These are phyloP conservation scores for Beverwykella pulmonaria DNA, from an alignment of 495 filamentous ascomycete genomes.

Conservation along the genomic window DNA sequence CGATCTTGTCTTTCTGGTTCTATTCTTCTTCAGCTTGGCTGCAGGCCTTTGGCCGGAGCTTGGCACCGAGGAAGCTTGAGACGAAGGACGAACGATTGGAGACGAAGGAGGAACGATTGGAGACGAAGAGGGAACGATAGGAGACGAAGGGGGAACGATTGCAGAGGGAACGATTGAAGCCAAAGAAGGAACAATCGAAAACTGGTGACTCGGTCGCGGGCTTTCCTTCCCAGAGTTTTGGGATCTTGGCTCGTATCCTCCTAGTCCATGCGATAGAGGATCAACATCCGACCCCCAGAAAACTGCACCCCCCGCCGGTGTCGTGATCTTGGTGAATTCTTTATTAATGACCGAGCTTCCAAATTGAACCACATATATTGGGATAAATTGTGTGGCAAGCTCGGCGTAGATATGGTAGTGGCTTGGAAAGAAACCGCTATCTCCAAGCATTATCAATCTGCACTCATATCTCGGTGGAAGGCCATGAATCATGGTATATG, in stretches of 20 bases:
- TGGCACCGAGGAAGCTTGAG: conserved; percentile 6
- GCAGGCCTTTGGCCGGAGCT: conserved; percentile 3
- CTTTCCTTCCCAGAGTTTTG: neutral
- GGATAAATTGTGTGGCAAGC: neutral
- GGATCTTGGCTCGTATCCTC: conserved; percentile 3
- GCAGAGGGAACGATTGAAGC: too few relatives aligned
- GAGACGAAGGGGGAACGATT: too few relatives aligned
- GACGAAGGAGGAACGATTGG: neutral
- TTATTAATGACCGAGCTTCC: neutral
- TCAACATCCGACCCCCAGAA: neutral
- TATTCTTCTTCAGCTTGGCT: conserved; percentile 6
- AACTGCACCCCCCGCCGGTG: neutral
- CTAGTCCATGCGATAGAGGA: conserved; percentile 1
- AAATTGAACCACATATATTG: conserved; percentile 9
- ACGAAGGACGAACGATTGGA: neutral
- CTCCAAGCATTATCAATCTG: conserved; percentile 5
- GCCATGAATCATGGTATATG: neutral
- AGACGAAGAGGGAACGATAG: too few relatives aligned
- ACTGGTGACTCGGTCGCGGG: neutral
- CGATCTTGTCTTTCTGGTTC: neutral
- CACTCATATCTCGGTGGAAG: conserved; percentile 4
- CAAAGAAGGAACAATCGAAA: neutral
- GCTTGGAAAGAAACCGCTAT: conserved; percentile 4
- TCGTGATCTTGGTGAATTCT: conserved; percentile 2
- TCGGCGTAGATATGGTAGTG: conserved; percentile 2